Evolutionary conservation across 176 grass and related monocot genomes (phyloP).

Genomic region (Zoysia japonica): DNA sequence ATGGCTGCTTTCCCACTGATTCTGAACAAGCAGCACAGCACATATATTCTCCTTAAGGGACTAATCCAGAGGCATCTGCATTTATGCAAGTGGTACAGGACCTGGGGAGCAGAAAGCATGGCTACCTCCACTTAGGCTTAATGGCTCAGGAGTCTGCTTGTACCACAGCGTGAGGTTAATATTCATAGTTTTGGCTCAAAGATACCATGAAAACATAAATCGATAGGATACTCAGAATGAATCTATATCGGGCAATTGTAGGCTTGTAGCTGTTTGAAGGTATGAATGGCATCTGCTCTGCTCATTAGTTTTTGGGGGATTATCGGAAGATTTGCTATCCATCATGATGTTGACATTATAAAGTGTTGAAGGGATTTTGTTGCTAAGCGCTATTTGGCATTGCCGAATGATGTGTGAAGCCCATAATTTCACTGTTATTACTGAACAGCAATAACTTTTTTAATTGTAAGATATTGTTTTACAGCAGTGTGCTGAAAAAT

Average conservation of each 20-base stretch:
- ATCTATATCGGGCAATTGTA: slow-evolving; percentile 29
- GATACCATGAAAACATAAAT: slow-evolving; percentile 29
- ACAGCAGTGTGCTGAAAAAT: background rate
- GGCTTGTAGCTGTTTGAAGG: slow-evolving; percentile 20
- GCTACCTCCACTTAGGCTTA: slow-evolving; percentile 16
- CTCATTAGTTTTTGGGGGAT: background rate
- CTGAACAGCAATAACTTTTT: background rate
- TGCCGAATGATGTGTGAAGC: background rate
- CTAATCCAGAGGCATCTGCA: slow-evolving; percentile 43
- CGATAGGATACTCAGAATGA: slow-evolving; percentile 19
- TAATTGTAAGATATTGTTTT: background rate
- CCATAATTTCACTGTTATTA: background rate
- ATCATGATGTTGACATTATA: slow-evolving; percentile 9
- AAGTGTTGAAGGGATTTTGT: background rate
- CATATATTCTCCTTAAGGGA: slow-evolving; percentile 42
- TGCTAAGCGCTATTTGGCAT: background rate
- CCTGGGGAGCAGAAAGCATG: slow-evolving; percentile 37
- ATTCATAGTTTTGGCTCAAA: background rate
- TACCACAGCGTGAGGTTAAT: slow-evolving; percentile 26
- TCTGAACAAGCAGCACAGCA: slow-evolving; percentile 33
- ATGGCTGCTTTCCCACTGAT: slow-evolving; percentile 45
- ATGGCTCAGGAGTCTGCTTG: slow-evolving; percentile 18
- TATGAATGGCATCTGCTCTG: background rate
- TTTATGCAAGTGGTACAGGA: slow-evolving; percentile 36
- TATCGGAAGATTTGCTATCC: slow-evolving; percentile 34